phyloP scores from a whole-genome alignment of 1,284 basidiomycete species.

The Ustilago xerochloae region DNA sequence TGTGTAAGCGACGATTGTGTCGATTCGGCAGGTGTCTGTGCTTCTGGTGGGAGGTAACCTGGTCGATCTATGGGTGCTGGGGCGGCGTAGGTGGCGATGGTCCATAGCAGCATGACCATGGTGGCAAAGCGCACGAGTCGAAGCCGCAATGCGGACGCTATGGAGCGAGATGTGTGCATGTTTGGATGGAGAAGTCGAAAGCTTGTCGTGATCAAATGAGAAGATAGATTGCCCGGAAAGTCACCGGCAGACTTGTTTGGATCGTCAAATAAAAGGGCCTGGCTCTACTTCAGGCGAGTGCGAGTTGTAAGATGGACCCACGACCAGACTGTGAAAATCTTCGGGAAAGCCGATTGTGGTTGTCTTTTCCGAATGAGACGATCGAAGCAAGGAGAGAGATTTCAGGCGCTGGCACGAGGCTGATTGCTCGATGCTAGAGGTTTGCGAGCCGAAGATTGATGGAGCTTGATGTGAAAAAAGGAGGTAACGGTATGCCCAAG shows the following conservation, averaged over 20 bases:
- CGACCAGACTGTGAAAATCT: no score
- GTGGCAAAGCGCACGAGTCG: conserved; percentile 25
- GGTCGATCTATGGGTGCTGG: conserved; percentile 38
- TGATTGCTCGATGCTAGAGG: no score
- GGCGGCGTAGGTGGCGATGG: conserved; percentile 13
- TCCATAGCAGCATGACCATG: conserved; percentile 27
- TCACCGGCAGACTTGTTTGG: no score
- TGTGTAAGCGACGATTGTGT: conserved; percentile 52
- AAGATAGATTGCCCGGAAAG: no score
- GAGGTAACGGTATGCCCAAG: background rate
- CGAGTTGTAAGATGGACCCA: no score
- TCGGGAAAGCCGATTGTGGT: no score
- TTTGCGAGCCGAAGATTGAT: background rate
- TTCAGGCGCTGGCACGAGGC: no score
- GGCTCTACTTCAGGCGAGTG: no score
- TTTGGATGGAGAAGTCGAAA: background rate
- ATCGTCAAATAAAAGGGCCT: no score
- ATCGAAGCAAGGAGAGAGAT: no score
- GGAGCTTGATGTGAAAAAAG: background rate
- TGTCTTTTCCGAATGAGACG: no score
- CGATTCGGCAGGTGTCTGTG: conserved; percentile 32
- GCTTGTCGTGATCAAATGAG: background rate
- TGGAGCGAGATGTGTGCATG: conserved; percentile 4
- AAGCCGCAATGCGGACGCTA: conserved; percentile 9
- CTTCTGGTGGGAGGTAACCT: conserved; percentile 40